These are phyloP conservation scores for Trichoderma virens DNA, from an alignment of 495 filamentous ascomycete species.

Conservation along the genomic window DNA sequence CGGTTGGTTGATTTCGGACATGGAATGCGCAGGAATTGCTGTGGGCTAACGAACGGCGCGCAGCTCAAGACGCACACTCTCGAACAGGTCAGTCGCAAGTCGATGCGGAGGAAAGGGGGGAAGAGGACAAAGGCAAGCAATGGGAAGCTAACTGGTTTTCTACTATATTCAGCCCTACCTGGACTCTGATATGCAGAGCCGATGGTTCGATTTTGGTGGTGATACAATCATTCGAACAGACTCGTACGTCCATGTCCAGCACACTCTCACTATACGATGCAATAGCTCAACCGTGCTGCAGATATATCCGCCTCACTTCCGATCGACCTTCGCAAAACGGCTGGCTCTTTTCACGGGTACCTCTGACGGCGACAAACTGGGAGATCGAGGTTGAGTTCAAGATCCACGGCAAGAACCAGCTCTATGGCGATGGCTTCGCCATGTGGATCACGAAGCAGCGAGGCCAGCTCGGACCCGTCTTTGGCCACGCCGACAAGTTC, in stretches of 20 bases:
- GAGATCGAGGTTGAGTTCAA: slow-evolving; percentile 97
- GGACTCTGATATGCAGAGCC: slow-evolving; percentile 95
- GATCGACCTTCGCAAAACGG: slow-evolving; percentile 84
- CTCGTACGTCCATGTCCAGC: slow-evolving; percentile 49
- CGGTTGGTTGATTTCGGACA: slow-evolving; percentile 23
- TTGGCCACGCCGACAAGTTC: slow-evolving; percentile 80
- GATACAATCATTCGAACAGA: slow-evolving; percentile 91
- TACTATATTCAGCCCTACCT: slow-evolving; percentile 66
- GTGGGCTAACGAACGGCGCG: neutral
- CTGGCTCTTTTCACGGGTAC: slow-evolving; percentile 89
- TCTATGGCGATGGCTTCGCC: slow-evolving; percentile 96
- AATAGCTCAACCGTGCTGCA: slow-evolving; percentile 23
- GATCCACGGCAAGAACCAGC: slow-evolving; percentile 62
- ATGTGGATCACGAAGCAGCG: slow-evolving; percentile 98
- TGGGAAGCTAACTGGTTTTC: neutral
- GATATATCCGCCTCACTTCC: slow-evolving; percentile 86
- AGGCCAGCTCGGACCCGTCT: slow-evolving; percentile 72
- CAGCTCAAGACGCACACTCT: slow-evolving; percentile 76
- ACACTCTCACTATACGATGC: neutral
- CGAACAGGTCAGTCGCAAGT: slow-evolving; percentile 32
- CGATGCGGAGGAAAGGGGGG: slow-evolving; percentile 15
- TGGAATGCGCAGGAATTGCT: neutral
- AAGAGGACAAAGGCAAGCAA: no score
- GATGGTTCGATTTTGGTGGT: slow-evolving; percentile 99
- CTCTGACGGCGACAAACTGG: slow-evolving; percentile 98